Evolutionary conservation across 208 protist genomes (phyloP).

Genomic region (Wallacemonas collosoma): DNA sequence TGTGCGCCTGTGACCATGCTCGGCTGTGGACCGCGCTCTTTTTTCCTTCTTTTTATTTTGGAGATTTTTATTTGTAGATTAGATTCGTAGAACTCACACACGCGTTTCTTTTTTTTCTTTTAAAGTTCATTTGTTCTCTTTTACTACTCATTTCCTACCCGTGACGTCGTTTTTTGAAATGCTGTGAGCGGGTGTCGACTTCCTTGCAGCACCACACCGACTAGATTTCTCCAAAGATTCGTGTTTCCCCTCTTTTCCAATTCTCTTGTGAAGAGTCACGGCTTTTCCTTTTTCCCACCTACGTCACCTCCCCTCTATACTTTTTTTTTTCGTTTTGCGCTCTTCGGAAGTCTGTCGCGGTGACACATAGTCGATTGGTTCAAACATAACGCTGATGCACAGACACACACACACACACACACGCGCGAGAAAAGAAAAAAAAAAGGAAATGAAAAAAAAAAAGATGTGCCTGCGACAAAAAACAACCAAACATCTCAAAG

Average conservation of each 20-base stretch:
- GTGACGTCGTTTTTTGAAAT: neutral
- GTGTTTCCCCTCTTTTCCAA: neutral
- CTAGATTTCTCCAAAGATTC: conserved; percentile 6
- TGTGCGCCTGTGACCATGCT: conserved; percentile 1
- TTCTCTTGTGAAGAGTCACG: neutral
- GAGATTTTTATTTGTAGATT: conserved; percentile 19
- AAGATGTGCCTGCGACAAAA: too few species aligned
- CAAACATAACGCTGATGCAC: neutral
- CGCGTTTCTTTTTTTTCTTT: conserved; percentile 19
- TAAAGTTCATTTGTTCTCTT: neutral
- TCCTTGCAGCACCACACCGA: too few species aligned
- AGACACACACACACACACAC: too few species aligned
- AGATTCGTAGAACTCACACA: conserved; percentile 8
- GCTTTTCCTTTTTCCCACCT: conserved; percentile 6
- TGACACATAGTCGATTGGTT: neutral
- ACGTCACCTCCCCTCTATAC: neutral
- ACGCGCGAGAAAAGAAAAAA: too few species aligned
- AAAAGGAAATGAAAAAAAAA: too few species aligned
- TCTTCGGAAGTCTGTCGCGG: too few species aligned
- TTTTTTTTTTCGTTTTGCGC: conserved; percentile 4
- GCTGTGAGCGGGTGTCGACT: too few species aligned
- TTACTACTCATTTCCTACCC: neutral
- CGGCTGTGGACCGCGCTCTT: neutral
- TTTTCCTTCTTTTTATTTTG: conserved; percentile 19
- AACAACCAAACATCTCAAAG: too few species aligned